Evolutionary conservation across 495 filamentous ascomycete genomes (phyloP).

Genomic region (Penicillium simplicissimum): DNA sequence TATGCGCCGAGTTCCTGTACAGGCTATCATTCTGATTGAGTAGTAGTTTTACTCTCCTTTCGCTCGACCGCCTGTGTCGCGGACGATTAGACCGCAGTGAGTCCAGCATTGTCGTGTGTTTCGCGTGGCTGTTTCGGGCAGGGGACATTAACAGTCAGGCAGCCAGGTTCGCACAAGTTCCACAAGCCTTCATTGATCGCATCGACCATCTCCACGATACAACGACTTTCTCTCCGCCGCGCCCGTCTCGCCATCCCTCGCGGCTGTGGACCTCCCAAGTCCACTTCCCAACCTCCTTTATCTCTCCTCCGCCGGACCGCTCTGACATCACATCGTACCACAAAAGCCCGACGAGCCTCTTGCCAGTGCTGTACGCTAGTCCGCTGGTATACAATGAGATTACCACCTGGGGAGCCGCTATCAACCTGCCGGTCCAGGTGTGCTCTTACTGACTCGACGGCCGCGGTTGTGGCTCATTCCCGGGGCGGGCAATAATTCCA

Average conservation of each 20-base stretch:
- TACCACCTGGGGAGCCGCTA: slow-evolving; percentile 27
- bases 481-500: slow-evolving; percentile 28
- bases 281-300: neutral
- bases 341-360: slow-evolving; percentile 6
- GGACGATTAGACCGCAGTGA: slow-evolving; percentile 11
- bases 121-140: slow-evolving; percentile 20
- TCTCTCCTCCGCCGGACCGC: slow-evolving; percentile 2
- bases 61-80: neutral
- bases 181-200: slow-evolving; percentile 16
- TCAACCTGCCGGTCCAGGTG: slow-evolving; percentile 37
- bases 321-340: slow-evolving; percentile 4
- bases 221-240: neutral
- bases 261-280: neutral
- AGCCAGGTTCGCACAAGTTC: slow-evolving; percentile 5
- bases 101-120: neutral
- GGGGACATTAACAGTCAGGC: slow-evolving; percentile 21
- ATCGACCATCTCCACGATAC: neutral
- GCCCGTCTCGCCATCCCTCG: neutral
- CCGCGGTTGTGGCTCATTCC: slow-evolving; percentile 5
- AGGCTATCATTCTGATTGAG: neutral
- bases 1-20: too few species aligned
- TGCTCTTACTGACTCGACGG: slow-evolving; percentile 15
- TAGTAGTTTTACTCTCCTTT: neutral
- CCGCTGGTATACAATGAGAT: slow-evolving; percentile 41
- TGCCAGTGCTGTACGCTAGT: slow-evolving; percentile 4